A percentile compares a stretch with the other conserved stretches of the same genome.
Conservation (phyloP, 2,329 filamentous ascomycete species). For the Ophiocordyceps sinensis region DNA sequence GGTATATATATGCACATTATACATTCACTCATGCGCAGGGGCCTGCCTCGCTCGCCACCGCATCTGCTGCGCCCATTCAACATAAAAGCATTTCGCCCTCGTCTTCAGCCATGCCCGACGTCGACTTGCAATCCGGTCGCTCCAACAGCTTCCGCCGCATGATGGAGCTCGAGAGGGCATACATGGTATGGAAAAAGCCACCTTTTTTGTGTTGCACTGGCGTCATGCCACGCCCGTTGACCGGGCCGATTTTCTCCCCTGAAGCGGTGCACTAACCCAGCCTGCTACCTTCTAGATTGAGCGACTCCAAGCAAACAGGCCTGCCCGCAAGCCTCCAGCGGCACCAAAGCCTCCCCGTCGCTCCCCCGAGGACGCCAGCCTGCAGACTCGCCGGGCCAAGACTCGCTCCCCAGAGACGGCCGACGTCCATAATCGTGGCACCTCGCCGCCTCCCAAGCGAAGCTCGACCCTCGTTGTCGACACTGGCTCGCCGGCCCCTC, state of each 20-base stretch:
- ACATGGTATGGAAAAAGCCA: slow-evolving; percentile 32
- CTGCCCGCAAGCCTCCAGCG: not conserved
- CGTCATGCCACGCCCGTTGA: not conserved
- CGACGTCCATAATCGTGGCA: not conserved
- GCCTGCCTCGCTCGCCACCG: too few relatives aligned
- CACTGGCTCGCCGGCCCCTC: not conserved
- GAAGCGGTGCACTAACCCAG: too few relatives aligned
- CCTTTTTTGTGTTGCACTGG: not conserved
- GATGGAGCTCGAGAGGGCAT: slow-evolving; percentile 43
- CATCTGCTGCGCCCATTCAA: too few relatives aligned
- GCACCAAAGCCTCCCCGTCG: not conserved
- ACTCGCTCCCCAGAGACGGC: not conserved
- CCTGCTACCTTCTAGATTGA: slow-evolving; percentile 5
- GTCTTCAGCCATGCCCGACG: slow-evolving; percentile 3
- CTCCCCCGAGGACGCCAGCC: slow-evolving; percentile 3
- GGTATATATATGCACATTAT: too few relatives aligned
- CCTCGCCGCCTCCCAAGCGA: slow-evolving; percentile 3
- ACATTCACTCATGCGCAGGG: too few relatives aligned
- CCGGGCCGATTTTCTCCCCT: too few relatives aligned
- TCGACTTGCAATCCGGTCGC: slow-evolving; percentile 10
- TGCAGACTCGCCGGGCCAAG: slow-evolving; percentile 5
- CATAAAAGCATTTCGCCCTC: not conserved
- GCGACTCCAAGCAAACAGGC: slow-evolving; percentile 5
- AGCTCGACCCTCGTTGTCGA: slow-evolving; percentile 6
- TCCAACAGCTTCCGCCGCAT: slow-evolving; percentile 41